Base-by-base conservation (phyloP, 805 yeast species). In the Suhomyces pyralidae region DNA sequence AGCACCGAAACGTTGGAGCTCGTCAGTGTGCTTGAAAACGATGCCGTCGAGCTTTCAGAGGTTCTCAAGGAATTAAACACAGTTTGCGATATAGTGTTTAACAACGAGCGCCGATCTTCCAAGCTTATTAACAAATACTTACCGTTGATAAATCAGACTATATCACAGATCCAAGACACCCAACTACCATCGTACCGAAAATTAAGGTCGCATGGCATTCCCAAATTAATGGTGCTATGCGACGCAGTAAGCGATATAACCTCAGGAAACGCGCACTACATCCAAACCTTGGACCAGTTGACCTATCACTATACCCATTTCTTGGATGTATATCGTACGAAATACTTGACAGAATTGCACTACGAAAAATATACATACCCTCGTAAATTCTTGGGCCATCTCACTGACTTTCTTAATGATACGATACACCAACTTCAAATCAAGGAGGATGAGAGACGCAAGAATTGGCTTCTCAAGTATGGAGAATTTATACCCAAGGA, bases 11-110 rank as follows among this genome's bases (percentile, higher is more conserved):
- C 53, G 49, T 58, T 25, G 77, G 80, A 58, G 63, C 38, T 46
- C 36, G 65, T 76, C 15, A 65, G 71, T 2, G 81, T 85, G 1
- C 69, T 87, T 2, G 67, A 68, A 17, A 74, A 74, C 45, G 92
- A 85, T 61, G 72, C 79, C 17, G 58, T 63, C 3, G 89, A 88
- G 55, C 73, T 88, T 3, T 80, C 82, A 0, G 78, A 74, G 1
- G 89, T 88, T 0, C 62, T 84, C 15, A 68, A 65, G 9, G 79
- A 79, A n/a, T 61, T 85, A 40, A 66, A 68, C 53, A 65, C 71
- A 9, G 66, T 74, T 22, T 65, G 66, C 51, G 76, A 71, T 12
- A 65, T 74, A 14, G 64, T 75, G 25, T 46, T 63, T 30, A 67
- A 70, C 49, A 75, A 75, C 54, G 73, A 69, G 54, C 54, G 59